Percentiles rank a stretch among this genome's conserved stretches.
phyloP scores from a whole-genome alignment of 1,284 basidiomycete genomes.

The Cystobasidium slooffiae region DNA sequence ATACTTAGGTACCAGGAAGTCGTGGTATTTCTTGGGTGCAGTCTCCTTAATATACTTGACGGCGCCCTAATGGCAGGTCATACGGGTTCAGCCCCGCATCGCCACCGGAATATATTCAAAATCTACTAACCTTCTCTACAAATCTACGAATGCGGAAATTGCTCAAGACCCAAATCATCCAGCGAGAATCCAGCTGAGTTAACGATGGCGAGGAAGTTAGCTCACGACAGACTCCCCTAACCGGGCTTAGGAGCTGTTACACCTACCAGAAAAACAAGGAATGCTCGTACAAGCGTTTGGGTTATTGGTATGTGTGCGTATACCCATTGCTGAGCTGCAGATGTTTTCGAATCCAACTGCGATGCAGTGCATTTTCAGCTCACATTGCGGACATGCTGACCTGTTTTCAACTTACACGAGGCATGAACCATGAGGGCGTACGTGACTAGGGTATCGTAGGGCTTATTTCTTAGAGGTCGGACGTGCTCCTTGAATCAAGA shows the following conservation, averaged over 20 bases:
- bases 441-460: constrained; percentile 15
- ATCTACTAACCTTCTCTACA: constrained; percentile 25
- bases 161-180: constrained; percentile 45
- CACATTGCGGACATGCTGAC: too few species aligned
- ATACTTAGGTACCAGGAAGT: constrained; percentile 50
- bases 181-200: constrained; percentile 38
- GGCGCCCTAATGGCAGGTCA: too few species aligned
- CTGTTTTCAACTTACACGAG: constrained; percentile 18
- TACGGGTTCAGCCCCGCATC: too few species aligned
- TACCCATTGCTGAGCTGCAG: constrained; percentile 2
- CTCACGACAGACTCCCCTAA: too few species aligned
- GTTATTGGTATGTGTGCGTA: constrained; percentile 24
- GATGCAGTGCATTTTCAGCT: not conserved
- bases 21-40: constrained; percentile 51
- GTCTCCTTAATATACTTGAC: constrained; percentile 47
- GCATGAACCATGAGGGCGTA: constrained; percentile 45
- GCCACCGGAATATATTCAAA: not conserved
- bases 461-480: too few species aligned
- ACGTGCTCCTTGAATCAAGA: not conserved
- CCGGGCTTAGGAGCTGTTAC: too few species aligned
- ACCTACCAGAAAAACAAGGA: not conserved
- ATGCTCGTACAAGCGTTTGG: constrained; percentile 8
- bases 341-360: constrained; percentile 6
- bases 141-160: constrained; percentile 29
- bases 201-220: not conserved